Conservation (phyloP, 306 rosid genomes). For the Quercus mongolica region DNA sequence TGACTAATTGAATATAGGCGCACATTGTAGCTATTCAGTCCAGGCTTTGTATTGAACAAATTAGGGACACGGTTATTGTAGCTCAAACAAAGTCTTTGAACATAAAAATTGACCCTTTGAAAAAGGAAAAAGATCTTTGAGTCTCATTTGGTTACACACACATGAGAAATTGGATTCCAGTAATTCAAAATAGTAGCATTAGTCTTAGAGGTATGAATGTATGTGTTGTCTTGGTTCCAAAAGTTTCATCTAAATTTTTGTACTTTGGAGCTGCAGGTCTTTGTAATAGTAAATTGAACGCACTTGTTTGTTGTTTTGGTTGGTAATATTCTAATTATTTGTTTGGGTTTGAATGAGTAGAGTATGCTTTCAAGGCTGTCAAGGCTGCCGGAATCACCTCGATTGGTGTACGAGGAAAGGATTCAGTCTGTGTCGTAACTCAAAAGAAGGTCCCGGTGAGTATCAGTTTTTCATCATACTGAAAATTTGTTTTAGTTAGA, state of each 20-base stretch:
- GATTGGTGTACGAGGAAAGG: conserved; percentile 89
- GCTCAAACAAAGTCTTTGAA: neutral
- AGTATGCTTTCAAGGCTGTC: conserved; percentile 98
- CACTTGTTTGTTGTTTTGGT: neutral
- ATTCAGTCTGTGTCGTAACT: conserved; percentile 94
- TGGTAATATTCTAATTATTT: conserved; percentile 17
- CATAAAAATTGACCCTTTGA: neutral
- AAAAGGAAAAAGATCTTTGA: neutral
- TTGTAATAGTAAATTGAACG: neutral
- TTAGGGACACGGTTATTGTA: neutral
- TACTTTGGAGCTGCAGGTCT: neutral
- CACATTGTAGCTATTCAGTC: neutral
- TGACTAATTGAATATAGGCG: too few relatives aligned
- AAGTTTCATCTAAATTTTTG: neutral
- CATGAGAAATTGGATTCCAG: neutral
- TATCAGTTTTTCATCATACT: conserved; percentile 5
- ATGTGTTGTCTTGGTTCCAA: neutral
- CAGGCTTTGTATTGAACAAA: neutral
- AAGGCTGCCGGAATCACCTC: conserved; percentile 94
- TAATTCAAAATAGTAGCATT: neutral
- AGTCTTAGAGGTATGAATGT: neutral
- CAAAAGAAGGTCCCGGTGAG: conserved; percentile 99
- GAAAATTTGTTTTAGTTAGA: neutral
- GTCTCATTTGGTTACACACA: neutral
- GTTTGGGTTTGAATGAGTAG: conserved; percentile 41